Percentiles rank a stretch among this genome's conserved stretches.
Conservation (phyloP, 2,329 filamentous ascomycete species). For the Sporothrix globosa region DNA sequence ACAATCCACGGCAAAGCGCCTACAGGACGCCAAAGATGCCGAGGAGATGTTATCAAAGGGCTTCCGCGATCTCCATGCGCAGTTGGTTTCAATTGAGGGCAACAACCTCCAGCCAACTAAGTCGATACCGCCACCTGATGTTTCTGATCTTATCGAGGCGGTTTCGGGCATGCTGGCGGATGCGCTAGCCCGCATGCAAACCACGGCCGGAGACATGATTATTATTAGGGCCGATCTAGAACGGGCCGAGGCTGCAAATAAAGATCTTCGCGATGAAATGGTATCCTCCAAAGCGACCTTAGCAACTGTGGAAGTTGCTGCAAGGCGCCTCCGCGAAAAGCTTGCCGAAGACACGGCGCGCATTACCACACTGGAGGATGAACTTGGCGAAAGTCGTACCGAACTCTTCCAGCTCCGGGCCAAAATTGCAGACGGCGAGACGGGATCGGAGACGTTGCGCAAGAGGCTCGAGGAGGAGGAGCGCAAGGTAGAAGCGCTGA, state of each 20-base stretch:
- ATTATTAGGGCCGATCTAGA: conserved; percentile 67
- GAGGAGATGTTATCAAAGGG: conserved; percentile 57
- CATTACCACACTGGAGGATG: conserved; percentile 57
- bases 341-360: conserved; percentile 59
- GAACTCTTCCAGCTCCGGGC: conserved; percentile 70
- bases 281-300: conserved; percentile 57
- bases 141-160: conserved; percentile 61
- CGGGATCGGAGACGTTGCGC: conserved; percentile 76
- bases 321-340: conserved; percentile 57
- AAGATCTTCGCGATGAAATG: conserved; percentile 62
- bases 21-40: conserved; percentile 56
- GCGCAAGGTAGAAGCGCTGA: conserved; percentile 66
- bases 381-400: conserved; percentile 65
- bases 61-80: conserved; percentile 62
- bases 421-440: conserved; percentile 80
- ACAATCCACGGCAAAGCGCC: conserved; percentile 55
- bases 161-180: conserved; percentile 62
- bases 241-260: conserved; percentile 57
- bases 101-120: background rate
- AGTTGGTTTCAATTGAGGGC: conserved; percentile 57
- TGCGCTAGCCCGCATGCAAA: conserved; percentile 61
- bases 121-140: conserved; percentile 56
- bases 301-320: conserved; percentile 54
- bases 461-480: conserved; percentile 77
- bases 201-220: conserved; percentile 61